Conservation (phyloP, 2,329 filamentous ascomycete genomes). For the Paraphaeosphaeria minitans region DNA sequence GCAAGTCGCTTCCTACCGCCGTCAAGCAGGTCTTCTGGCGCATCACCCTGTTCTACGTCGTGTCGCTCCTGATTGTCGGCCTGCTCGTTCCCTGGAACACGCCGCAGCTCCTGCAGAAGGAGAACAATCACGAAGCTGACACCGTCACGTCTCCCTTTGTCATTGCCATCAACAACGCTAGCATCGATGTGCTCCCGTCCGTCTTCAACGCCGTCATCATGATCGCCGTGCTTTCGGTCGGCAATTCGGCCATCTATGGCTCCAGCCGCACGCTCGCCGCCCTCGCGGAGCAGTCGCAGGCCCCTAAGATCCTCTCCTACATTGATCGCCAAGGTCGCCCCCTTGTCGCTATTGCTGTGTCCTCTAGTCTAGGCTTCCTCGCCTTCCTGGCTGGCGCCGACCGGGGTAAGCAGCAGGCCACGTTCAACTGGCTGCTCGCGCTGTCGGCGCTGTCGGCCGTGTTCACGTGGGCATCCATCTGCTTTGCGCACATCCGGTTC, state of each 20-base stretch:
- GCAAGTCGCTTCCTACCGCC: conserved; percentile 84
- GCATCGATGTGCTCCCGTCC: conserved; percentile 79
- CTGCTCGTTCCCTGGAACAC: conserved; percentile 80
- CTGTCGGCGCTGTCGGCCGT: conserved; percentile 75
- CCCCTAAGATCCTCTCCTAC: conserved; percentile 62
- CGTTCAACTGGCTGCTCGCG: conserved; percentile 64
- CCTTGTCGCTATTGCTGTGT: conserved; percentile 58
- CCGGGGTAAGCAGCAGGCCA: conserved; percentile 46
- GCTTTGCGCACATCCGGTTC: conserved; percentile 69
- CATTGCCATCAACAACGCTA: conserved; percentile 85
- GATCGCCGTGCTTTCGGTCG: conserved; percentile 86
- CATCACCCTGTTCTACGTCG: conserved; percentile 81
- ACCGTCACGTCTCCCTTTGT: conserved; percentile 87
- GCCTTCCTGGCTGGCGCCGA: conserved; percentile 60
- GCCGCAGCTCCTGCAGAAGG: conserved; percentile 63
- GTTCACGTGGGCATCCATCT: conserved; percentile 76
- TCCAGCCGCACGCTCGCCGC: conserved; percentile 89
- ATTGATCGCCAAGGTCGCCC: conserved; percentile 67
- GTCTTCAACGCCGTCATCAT: conserved; percentile 97
- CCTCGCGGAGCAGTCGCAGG: conserved; percentile 76
- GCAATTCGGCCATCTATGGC: conserved; percentile 90
- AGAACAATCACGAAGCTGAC: conserved; percentile 62
- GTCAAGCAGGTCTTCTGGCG: conserved; percentile 97
- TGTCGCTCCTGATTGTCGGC: conserved; percentile 79
- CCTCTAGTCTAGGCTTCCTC: conserved; percentile 63